phyloP scores from a whole-genome alignment of 352 stramenopile species.

The Phytophthora kernoviae region DNA sequence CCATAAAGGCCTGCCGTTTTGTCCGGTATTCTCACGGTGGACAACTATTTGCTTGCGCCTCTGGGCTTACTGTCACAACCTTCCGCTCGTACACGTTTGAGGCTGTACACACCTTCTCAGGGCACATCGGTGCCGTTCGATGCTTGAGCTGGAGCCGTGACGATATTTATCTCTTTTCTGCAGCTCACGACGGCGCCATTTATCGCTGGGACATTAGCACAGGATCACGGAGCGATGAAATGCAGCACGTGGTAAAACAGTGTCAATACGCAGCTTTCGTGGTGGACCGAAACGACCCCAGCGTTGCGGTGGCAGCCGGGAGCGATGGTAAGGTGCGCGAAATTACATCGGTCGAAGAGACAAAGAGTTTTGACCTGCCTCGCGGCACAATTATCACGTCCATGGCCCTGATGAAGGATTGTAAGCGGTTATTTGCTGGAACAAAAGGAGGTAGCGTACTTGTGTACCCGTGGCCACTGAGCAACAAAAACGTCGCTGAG shows the following conservation, averaged over 20 bases:
- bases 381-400: constrained; percentile 46
- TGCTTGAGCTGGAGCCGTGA: constrained; percentile 71
- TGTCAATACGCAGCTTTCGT: constrained; percentile 71
- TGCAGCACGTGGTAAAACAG: constrained; percentile 79
- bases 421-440: constrained; percentile 67
- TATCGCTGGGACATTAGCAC: constrained; percentile 76
- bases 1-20: constrained; percentile 67
- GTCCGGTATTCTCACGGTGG: constrained; percentile 71
- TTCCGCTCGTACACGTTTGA: constrained; percentile 78
- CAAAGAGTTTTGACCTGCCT: constrained; percentile 51
- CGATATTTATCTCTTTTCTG: constrained; percentile 79
- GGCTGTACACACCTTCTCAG: constrained; percentile 70
- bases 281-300: constrained; percentile 55
- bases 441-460: constrained; percentile 68
- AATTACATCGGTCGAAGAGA: constrained; percentile 65
- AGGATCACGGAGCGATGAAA: constrained; percentile 70
- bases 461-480: constrained; percentile 67
- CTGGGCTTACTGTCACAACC: constrained; percentile 65
- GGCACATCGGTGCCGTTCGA: constrained; percentile 79
- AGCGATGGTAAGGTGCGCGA: constrained; percentile 76
- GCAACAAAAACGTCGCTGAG: constrained; percentile 42
- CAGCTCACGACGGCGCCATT: constrained; percentile 77
- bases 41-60: constrained; percentile 75
- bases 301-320: constrained; percentile 55
- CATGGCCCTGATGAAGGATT: constrained; percentile 65